Percentiles rank a stretch among this genome's conserved stretches.
phyloP scores from a whole-genome alignment of 106 monocot species.

The Apostasia shenzhenica region DNA sequence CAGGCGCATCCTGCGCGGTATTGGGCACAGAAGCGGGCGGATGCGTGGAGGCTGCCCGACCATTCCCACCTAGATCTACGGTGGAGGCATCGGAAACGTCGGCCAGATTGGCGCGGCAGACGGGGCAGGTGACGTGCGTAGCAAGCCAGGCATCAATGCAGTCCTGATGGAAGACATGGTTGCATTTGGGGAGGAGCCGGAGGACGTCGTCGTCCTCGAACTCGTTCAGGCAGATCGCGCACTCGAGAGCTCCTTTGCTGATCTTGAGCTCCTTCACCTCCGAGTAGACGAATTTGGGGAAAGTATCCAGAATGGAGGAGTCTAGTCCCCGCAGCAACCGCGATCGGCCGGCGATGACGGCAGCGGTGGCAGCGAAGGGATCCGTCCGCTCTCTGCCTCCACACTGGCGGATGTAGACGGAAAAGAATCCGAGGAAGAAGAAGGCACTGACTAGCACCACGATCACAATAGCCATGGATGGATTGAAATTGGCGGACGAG shows the following conservation, averaged over 20 bases:
- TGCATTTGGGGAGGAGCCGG: conserved; percentile 75
- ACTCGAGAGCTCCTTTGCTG: conserved; percentile 68
- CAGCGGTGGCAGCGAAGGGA: not conserved
- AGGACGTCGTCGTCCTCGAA: conserved; percentile 87
- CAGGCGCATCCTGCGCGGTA: not conserved
- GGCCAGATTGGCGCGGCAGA: conserved; percentile 68
- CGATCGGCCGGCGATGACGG: not conserved
- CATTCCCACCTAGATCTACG: not conserved
- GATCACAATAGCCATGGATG: conserved; percentile 30
- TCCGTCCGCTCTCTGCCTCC: not conserved
- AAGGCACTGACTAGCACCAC: conserved; percentile 28
- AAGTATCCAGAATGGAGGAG: conserved; percentile 34
- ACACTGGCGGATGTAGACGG: conserved; percentile 31
- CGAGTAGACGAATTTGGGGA: conserved; percentile 83
- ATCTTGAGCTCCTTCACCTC: conserved; percentile 76
- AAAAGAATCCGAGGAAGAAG: conserved; percentile 42
- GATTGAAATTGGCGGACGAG: conserved; percentile 13
- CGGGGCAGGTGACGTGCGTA: conserved; percentile 87
- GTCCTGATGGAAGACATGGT: conserved; percentile 84
- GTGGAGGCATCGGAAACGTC: conserved; percentile 15
- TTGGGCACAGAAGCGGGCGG: not conserved
- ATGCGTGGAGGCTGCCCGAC: not conserved
- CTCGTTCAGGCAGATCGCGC: conserved; percentile 88
- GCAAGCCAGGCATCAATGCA: conserved; percentile 91
- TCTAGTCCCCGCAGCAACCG: conserved; percentile 23